Evolutionary conservation across 768 basidiomycete genomes (phyloP), one percentile per base, ranked within the genome.

Genomic region (Xanthoconium stramineum): DNA sequence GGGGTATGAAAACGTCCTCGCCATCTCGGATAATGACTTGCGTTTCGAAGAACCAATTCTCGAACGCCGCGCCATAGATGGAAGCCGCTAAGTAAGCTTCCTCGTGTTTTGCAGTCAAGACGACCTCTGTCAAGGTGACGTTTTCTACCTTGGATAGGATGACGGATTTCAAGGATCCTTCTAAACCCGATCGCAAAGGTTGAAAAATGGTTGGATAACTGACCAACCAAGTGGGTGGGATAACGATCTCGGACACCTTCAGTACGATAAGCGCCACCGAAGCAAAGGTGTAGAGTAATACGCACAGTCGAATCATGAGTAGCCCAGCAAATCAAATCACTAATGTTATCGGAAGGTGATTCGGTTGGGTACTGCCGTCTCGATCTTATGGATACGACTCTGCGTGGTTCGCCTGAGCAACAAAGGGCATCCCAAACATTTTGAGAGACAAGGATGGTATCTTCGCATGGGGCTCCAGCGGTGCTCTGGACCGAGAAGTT

Each of bases 21-120:
- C 81, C 81, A 61, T 82, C 76, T 20, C 84, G 82, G 28, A 89
- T 69, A 36, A 89, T 77, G 12, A 60, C 64, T n/a, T 66, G 61
- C 6, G 75, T 70, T 9, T 69, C 61, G 43, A 71, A 76, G 43
- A 84, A 72, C 75, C 76, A 78, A 42, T 64, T 58, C 51, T 82
- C 78, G 30, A 87, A 60, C 3, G 63, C 53, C 4, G 71, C 66
- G 37, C 66, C 66, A 29, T 75, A 67, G 40, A 58, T 38, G 5
- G 65, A 70, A 10, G 78, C 82, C 33, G 69, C 68, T n/a, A 66
- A 56, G 61, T 81, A 86, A 4, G 83, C 81, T 4, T 75, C 72
- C 11, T 63, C 48, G 20, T 83, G 80, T 46, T 81, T 71, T 20
- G 85, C 83, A 17, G 76, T 73, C 17, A 83, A 63, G 50, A 86